Percentiles rank a stretch among this genome's conserved stretches.
Evolutionary conservation across 2,329 filamentous ascomycete species (phyloP).

Genomic region (Scopulariopsis brevicaulis): DNA sequence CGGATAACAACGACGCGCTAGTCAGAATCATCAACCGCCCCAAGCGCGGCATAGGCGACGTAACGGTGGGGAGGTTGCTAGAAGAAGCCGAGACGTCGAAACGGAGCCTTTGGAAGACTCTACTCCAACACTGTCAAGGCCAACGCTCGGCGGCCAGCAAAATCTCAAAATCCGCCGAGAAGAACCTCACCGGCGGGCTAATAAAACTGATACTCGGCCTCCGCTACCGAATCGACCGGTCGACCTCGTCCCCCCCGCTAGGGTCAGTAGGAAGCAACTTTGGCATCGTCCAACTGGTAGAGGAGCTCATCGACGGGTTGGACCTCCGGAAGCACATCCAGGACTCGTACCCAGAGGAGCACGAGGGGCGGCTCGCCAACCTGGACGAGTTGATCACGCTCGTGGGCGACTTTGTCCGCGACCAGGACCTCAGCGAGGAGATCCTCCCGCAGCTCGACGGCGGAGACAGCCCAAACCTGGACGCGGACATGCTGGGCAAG

Average conservation of each 20-base stretch:
- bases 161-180: constrained; percentile 37
- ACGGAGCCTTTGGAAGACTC: constrained; percentile 64
- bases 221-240: constrained; percentile 15
- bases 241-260: constrained; percentile 12
- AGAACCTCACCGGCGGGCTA: constrained; percentile 39
- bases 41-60: constrained; percentile 67
- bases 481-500: constrained; percentile 52
- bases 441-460: constrained; percentile 57
- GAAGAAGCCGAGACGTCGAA: constrained; percentile 64
- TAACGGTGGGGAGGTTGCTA: constrained; percentile 61
- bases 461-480: constrained; percentile 50
- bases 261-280: constrained; percentile 6
- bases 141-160: constrained; percentile 33
- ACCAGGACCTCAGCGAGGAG: constrained; percentile 35
- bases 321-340: constrained; percentile 65
- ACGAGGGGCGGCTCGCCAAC: constrained; percentile 75
- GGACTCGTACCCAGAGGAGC: constrained; percentile 59
- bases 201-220: constrained; percentile 27
- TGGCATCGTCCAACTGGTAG: constrained; percentile 35
- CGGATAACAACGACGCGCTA: constrained; percentile 78
- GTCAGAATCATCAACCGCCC: constrained; percentile 78
- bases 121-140: constrained; percentile 44
- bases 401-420: constrained; percentile 57
- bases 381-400: constrained; percentile 79
- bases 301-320: constrained; percentile 50